phyloP scores from a whole-genome alignment of 306 rosid species.

The Acacia confusa region DNA sequence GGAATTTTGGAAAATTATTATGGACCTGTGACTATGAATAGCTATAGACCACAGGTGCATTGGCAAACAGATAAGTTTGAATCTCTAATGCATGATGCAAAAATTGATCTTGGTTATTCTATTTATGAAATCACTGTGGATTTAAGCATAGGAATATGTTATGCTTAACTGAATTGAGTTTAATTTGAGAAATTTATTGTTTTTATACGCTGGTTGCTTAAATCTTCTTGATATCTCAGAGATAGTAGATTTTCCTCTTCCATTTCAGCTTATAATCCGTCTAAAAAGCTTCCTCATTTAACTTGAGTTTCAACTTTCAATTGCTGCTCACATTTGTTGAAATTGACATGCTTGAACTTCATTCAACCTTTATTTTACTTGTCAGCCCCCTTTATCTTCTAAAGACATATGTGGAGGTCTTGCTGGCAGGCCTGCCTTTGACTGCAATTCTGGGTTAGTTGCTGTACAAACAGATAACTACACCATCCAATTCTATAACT shows the following conservation, averaged over 20 bases:
- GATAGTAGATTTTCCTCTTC: background rate
- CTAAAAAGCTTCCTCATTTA: background rate
- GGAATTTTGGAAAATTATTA: conserved; percentile 4
- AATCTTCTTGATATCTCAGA: background rate
- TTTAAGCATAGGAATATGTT: background rate
- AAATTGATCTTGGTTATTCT: background rate
- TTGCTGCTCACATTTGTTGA: conserved; percentile 10
- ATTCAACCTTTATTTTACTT: conserved; percentile 10
- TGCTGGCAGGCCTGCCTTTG: conserved; percentile 64
- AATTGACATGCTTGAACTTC: conserved; percentile 22
- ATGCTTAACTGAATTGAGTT: background rate
- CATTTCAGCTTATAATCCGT: background rate
- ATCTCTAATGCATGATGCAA: background rate
- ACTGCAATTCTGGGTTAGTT: conserved; percentile 66
- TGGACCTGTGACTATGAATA: background rate
- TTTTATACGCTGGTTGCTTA: background rate
- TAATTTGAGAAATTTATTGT: background rate
- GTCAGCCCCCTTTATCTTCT: conserved; percentile 67
- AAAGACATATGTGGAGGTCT: conserved; percentile 51
- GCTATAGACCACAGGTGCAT: background rate
- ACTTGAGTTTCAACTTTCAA: background rate
- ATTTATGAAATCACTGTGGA: background rate
- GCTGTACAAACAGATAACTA: conserved; percentile 82
- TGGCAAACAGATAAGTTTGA: background rate
- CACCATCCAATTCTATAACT: conserved; percentile 78